Conservation (phyloP, 108 stramenopile genomes). For the Stephanodiscus triporus region DNA sequence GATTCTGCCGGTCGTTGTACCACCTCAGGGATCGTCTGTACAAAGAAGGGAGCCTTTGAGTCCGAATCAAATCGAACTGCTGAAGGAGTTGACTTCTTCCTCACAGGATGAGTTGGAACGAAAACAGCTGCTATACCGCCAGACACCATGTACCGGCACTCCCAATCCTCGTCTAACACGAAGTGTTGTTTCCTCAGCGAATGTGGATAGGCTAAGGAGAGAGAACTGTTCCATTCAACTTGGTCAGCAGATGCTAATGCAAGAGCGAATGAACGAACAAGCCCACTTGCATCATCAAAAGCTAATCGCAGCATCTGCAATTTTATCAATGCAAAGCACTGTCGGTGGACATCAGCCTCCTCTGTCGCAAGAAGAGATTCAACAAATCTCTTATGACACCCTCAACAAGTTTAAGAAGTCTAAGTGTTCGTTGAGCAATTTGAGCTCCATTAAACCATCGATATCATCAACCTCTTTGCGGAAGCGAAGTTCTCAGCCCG, state of each 20-base stretch:
- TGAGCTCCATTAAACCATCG: not conserved
- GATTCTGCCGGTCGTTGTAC: not conserved
- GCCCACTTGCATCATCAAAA: slow-evolving; percentile 10
- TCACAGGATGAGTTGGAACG: not conserved
- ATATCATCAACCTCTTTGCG: not conserved
- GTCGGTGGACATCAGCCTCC: not conserved
- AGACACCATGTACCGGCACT: not conserved
- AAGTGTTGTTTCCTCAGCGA: slow-evolving; percentile 21
- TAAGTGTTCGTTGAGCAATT: not conserved
- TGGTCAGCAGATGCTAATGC: slow-evolving; percentile 19
- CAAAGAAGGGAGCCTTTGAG: not conserved
- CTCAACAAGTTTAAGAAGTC: not conserved
- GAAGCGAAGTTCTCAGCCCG: slow-evolving; percentile 7
- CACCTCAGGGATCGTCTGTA: not conserved
- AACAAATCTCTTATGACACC: not conserved
- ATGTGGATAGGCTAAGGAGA: slow-evolving; percentile 27
- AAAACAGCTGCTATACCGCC: not conserved
- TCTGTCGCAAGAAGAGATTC: not conserved
- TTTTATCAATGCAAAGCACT: not conserved
- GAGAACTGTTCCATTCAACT: slow-evolving; percentile 33
- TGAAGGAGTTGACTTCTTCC: slow-evolving; percentile 2
- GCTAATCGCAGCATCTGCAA: not conserved
- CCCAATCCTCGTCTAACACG: not conserved
- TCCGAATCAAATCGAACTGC: not conserved
- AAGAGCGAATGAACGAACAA: slow-evolving; percentile 26